Conservation (phyloP, 2,329 filamentous ascomycete species). For the Penicillium hordei region DNA sequence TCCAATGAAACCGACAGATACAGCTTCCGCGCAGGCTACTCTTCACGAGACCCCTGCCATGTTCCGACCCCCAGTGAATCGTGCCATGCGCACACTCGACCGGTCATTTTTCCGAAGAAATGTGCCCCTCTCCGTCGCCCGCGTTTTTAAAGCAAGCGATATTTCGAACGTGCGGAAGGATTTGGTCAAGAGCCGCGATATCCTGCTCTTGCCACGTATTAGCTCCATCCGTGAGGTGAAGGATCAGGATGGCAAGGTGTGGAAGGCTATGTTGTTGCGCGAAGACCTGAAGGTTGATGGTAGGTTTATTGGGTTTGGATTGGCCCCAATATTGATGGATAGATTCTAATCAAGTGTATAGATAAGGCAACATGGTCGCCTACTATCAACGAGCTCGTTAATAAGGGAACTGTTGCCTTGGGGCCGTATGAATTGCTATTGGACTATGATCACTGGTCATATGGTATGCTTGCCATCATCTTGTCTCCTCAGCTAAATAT, state of each 20-base stretch:
- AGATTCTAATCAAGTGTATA: constrained; percentile 34
- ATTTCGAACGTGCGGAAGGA: constrained; percentile 70
- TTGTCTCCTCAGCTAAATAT: not conserved
- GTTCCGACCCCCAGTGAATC: constrained; percentile 79
- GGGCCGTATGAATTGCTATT: constrained; percentile 74
- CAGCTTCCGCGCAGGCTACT: constrained; percentile 17
- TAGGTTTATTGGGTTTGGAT: constrained; percentile 29
- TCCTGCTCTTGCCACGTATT: constrained; percentile 64
- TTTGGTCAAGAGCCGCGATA: constrained; percentile 64
- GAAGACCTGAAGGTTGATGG: constrained; percentile 42
- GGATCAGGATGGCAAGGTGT: constrained; percentile 51
- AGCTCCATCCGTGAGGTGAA: constrained; percentile 59
- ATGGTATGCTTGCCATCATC: constrained; percentile 55
- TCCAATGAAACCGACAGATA: constrained; percentile 25
- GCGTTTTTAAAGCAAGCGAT: constrained; percentile 70
- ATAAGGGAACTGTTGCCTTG: constrained; percentile 66
- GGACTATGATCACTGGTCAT: constrained; percentile 83
- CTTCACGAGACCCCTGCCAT: constrained; percentile 43
- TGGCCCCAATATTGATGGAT: not conserved
- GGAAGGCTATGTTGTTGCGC: constrained; percentile 42
- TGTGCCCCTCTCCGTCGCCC: constrained; percentile 74
- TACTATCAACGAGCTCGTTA: constrained; percentile 66
- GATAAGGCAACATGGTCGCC: constrained; percentile 74
- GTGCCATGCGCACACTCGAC: constrained; percentile 77
- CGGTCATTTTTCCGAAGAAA: constrained; percentile 77